Evolutionary conservation across 371 early-diverging fungal species (phyloP).

Genomic region (Synchytrium microbalum): DNA sequence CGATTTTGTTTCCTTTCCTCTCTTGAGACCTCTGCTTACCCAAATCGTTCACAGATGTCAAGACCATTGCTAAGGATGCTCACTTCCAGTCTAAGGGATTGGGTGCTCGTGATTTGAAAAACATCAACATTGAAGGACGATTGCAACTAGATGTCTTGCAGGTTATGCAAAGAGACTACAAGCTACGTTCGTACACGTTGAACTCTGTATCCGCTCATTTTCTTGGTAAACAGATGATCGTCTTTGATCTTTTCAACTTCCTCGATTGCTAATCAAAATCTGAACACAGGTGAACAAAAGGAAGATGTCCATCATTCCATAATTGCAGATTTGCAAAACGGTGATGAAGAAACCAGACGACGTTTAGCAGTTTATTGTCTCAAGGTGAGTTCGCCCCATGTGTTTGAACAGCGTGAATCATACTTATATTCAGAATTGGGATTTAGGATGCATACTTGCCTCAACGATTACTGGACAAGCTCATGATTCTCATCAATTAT

Average conservation of each 20-base stretch:
- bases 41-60: slow-evolving; percentile 7
- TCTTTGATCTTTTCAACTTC: not conserved
- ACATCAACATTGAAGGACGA: slow-evolving; percentile 89
- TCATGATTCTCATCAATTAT: slow-evolving; percentile 96
- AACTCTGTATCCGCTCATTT: slow-evolving; percentile 98
- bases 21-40: not conserved
- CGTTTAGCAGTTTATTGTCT: slow-evolving; percentile 98
- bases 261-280: not conserved
- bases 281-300: slow-evolving; percentile 85
- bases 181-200: slow-evolving; percentile 94
- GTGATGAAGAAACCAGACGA: slow-evolving; percentile 90
- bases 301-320: slow-evolving; percentile 99
- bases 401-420: not conserved
- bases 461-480: slow-evolving; percentile 89
- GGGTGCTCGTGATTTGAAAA: slow-evolving; percentile 86
- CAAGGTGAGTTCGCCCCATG: slow-evolving; percentile 45
- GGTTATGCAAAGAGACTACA: slow-evolving; percentile 96
- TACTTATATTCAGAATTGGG: not conserved
- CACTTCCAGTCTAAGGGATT: slow-evolving; percentile 88
- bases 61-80: slow-evolving; percentile 72
- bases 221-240: slow-evolving; percentile 50
- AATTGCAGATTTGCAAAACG: slow-evolving; percentile 94
- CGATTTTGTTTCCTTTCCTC: not conserved
- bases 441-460: slow-evolving; percentile 94
- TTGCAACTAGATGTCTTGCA: slow-evolving; percentile 94